phyloP scores from a whole-genome alignment of 140 eudicot species.

The Stevia rebaudiana region DNA sequence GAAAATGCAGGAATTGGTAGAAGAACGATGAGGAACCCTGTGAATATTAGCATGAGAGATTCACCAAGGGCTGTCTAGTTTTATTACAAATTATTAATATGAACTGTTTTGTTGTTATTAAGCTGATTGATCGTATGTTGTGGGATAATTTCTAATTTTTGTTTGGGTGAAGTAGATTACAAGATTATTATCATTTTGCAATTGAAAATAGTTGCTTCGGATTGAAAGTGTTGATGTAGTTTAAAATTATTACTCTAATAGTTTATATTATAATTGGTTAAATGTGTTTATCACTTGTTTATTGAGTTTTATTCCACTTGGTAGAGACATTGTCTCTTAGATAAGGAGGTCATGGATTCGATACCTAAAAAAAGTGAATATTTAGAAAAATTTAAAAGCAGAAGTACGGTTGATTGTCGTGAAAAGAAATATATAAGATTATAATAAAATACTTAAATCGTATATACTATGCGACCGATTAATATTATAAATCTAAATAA shows the following conservation, averaged over 20 bases:
- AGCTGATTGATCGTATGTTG: slow-evolving; percentile 11
- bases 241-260: not conserved
- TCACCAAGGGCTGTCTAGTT: slow-evolving; percentile 25
- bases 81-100: not conserved
- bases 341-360: too few relatives aligned
- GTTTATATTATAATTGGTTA: not conserved
- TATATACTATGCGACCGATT: too few relatives aligned
- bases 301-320: too few relatives aligned
- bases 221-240: not conserved
- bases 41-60: slow-evolving; percentile 86
- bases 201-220: not conserved
- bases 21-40: slow-evolving; percentile 85
- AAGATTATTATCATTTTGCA: slow-evolving; percentile 8
- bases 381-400: too few relatives aligned
- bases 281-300: too few relatives aligned
- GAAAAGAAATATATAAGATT: too few relatives aligned
- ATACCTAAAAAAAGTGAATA: too few relatives aligned
- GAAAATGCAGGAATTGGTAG: slow-evolving; percentile 84
- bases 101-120: not conserved
- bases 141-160: slow-evolving; percentile 11
- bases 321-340: too few relatives aligned
- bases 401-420: too few relatives aligned
- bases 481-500: too few relatives aligned
- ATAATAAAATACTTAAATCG: too few relatives aligned
- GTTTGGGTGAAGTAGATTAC: slow-evolving; percentile 3